A percentile compares a stretch with the other conserved stretches of the same genome.
Evolutionary conservation across 2,329 filamentous ascomycete species (phyloP).

Genomic region (Aspergillus glaucus): DNA sequence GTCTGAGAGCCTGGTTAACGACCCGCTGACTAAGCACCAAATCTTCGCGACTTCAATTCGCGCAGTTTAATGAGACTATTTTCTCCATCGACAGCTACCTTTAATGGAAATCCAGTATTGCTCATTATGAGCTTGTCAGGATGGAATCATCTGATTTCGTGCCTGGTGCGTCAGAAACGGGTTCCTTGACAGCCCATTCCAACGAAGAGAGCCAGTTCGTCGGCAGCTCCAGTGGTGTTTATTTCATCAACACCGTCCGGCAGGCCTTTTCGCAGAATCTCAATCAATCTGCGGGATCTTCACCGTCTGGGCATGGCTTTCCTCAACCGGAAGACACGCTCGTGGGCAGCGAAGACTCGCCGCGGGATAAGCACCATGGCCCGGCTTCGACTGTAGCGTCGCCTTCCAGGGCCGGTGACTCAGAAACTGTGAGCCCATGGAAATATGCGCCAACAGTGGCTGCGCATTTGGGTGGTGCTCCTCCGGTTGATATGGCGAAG

Average conservation of each 20-base stretch:
- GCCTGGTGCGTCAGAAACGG: constrained; percentile 32
- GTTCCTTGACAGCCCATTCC: constrained; percentile 37
- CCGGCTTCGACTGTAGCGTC: constrained; percentile 5
- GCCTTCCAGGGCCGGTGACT: constrained; percentile 3
- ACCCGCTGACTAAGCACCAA: not conserved
- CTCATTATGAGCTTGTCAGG: constrained; percentile 11
- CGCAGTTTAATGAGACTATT: too few species aligned
- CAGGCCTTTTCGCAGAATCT: constrained; percentile 42
- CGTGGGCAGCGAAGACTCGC: constrained; percentile 20
- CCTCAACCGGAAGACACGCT: constrained; percentile 26
- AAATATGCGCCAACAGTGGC: constrained; percentile 22
- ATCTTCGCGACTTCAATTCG: not conserved
- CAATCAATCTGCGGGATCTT: constrained; percentile 9
- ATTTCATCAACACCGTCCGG: constrained; percentile 50
- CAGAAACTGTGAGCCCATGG: constrained; percentile 17
- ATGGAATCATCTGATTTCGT: constrained; percentile 24
- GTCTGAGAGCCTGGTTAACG: not conserved
- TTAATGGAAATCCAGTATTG: not conserved
- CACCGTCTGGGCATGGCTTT: constrained; percentile 12
- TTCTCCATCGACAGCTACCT: not conserved
- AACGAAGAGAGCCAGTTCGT: constrained; percentile 47
- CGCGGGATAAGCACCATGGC: constrained; percentile 12
- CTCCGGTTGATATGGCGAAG: constrained; percentile 28
- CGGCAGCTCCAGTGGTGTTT: constrained; percentile 48
- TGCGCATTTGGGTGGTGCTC: constrained; percentile 20